These are phyloP conservation scores for Tetracladium setigerum DNA, from an alignment of 495 filamentous ascomycete genomes.

Conservation along the genomic window DNA sequence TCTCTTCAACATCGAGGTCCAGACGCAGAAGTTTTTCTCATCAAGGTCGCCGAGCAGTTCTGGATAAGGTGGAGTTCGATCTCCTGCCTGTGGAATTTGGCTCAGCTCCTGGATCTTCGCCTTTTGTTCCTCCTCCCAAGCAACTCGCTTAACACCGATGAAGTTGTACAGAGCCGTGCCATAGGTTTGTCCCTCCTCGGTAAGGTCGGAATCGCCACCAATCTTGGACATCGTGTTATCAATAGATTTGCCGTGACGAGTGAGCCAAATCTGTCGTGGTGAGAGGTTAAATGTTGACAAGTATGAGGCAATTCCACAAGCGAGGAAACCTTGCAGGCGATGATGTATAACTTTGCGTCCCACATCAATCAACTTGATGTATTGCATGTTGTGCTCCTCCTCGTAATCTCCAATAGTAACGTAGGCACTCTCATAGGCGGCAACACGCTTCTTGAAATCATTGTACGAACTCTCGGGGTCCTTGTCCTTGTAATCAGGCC, in stretches of 20 bases:
- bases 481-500: constrained; percentile 91
- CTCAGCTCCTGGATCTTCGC: constrained; percentile 56
- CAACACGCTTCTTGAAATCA: constrained; percentile 92
- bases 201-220: constrained; percentile 78
- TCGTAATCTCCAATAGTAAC: constrained; percentile 87
- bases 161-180: constrained; percentile 67
- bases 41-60: constrained; percentile 56
- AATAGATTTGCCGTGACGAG: constrained; percentile 76
- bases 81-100: constrained; percentile 74
- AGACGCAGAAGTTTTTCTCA: constrained; percentile 92
- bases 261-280: constrained; percentile 96
- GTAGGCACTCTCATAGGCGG: constrained; percentile 88
- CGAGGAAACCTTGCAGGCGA: constrained; percentile 84
- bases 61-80: constrained; percentile 91
- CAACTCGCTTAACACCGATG: constrained; percentile 61
- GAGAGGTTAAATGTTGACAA: constrained; percentile 93
- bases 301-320: constrained; percentile 85
- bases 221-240: constrained; percentile 78
- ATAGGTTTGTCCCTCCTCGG: constrained; percentile 64
- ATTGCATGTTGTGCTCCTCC: constrained; percentile 80
- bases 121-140: constrained; percentile 72
- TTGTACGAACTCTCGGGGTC: constrained; percentile 74
- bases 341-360: constrained; percentile 88
- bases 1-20: constrained; percentile 93
- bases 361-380: constrained; percentile 96